These are phyloP conservation scores for Pleurotus platypus DNA, from an alignment of 768 basidiomycete species.

Conservation along the genomic window DNA sequence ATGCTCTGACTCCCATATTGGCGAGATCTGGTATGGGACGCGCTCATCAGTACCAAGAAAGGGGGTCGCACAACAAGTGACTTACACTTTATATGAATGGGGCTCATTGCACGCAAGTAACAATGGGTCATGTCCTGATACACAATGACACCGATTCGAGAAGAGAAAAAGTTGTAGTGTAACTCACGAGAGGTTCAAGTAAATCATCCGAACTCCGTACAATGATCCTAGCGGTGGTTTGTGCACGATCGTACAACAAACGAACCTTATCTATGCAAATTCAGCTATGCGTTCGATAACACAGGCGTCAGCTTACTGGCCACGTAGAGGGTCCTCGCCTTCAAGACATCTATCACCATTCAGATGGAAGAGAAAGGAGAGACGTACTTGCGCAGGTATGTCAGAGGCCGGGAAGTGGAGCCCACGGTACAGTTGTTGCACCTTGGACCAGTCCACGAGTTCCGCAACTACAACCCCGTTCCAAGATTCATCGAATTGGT, in stretches of 20 bases:
- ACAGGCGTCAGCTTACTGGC: conserved; percentile 39
- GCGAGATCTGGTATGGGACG: conserved; percentile 47
- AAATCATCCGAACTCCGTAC: conserved; percentile 61
- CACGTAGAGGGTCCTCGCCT: conserved; percentile 52
- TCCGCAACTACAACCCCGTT: conserved; percentile 80
- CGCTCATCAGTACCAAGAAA: conserved; percentile 8
- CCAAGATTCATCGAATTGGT: conserved; percentile 80
- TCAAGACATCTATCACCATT: not conserved
- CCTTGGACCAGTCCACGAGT: conserved; percentile 72
- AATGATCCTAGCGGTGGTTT: conserved; percentile 71
- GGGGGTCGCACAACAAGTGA: not conserved
- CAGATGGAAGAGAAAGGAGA: too few species aligned
- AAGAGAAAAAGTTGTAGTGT: not conserved
- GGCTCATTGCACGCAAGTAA: conserved; percentile 83
- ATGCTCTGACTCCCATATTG: conserved; percentile 81
- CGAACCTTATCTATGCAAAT: conserved; percentile 63
- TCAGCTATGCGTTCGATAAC: not conserved
- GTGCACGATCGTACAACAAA: conserved; percentile 68
- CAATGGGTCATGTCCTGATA: conserved; percentile 78
- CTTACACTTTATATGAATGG: conserved; percentile 78
- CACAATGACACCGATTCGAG: not conserved
- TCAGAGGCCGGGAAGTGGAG: conserved; percentile 69
- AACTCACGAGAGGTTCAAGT: conserved; percentile 56
- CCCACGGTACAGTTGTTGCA: conserved; percentile 69
- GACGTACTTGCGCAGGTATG: conserved; percentile 63